Conservation (phyloP, 768 basidiomycete species). For the Pulveroboletus sp. region DNA sequence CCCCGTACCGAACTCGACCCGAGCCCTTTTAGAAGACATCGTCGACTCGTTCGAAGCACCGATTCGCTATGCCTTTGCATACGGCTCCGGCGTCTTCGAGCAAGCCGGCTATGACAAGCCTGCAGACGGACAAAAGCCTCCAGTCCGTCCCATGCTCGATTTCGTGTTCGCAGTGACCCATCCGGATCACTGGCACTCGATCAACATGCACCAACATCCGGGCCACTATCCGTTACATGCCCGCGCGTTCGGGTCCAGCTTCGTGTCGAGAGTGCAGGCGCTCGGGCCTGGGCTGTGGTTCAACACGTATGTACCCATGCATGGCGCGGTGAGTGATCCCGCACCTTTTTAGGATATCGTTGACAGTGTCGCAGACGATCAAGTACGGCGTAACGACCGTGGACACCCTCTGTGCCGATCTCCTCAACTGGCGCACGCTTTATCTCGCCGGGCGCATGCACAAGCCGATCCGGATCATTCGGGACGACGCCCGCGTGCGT, state of each 20-base stretch:
- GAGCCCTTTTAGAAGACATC: conserved; percentile 75
- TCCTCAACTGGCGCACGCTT: conserved; percentile 88
- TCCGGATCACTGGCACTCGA: conserved; percentile 88
- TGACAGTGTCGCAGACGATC: conserved; percentile 54
- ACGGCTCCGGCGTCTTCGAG: conserved; percentile 93
- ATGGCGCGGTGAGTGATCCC: conserved; percentile 66
- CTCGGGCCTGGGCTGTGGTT: conserved; percentile 91
- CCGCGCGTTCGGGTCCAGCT: conserved; percentile 76
- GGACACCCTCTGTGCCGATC: conserved; percentile 82
- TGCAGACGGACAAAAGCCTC: conserved; percentile 26
- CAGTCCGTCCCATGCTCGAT: conserved; percentile 83
- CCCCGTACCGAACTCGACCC: conserved; percentile 72
- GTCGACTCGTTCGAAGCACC: conserved; percentile 82
- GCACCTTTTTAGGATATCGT: background rate
- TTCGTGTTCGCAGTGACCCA: conserved; percentile 97
- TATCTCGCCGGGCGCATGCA: conserved; percentile 97
- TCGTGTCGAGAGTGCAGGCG: conserved; percentile 76
- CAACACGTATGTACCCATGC: conserved; percentile 82
- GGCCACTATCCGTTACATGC: conserved; percentile 88
- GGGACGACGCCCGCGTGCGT: conserved; percentile 87
- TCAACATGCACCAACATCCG: conserved; percentile 91
- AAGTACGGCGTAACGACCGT: conserved; percentile 97
- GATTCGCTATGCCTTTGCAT: conserved; percentile 95
- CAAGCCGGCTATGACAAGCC: conserved; percentile 70
- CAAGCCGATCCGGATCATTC: conserved; percentile 92